Base-by-base conservation (phyloP, 192 early-diverging fungal species). In the Mortierella antarctica region DNA sequence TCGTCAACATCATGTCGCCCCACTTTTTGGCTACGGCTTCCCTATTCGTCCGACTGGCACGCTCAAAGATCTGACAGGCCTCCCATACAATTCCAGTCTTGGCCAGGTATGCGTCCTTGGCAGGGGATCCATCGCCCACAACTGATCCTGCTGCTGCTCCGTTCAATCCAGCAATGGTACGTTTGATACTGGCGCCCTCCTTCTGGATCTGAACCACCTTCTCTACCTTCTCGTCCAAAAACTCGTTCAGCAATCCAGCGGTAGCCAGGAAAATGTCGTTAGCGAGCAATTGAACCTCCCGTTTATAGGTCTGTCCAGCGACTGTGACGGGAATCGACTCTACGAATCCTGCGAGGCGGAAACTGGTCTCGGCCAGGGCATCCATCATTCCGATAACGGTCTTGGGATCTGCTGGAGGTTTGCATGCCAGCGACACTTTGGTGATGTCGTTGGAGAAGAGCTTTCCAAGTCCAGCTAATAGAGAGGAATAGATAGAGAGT, bases 61-160 rank as follows among this genome's bases (percentile, higher is more conserved):
- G 58, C n/a, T 83, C 68, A 74, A 85, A 83, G 57, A 65, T 65
- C 47, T 80, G 41, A 47, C 82, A 85, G 7, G 82, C 84, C 58
- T 83, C 75, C 84, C 84, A 85, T 3, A 85, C 62, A 59, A 80
- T 69, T 20, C 84, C 84, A 12, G 82, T 81, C 40, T 78, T 78
- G 46, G 81, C 46, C 56, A 85, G 50, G 51, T 85, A 83, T 12
- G 42, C 71, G 46, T 83, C 65, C 49, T 64, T 64, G 18, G 17
- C 57, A 42, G 48, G 21, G 31, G 31, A 20, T 39, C 65, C 65
- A 15, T 48, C 48, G 6, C 31, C 47, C 23, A 21, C 52, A 8
- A 45, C 45, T 52, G 69, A 10, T 42, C n/a, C 46, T 45, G 41
- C 7, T 23, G 15, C 39, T 44, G 60, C 10, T 63, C 11, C 40